phyloP scores from a whole-genome alignment of 2,329 filamentous ascomycete species.

The Penicillium psychrosexuale region DNA sequence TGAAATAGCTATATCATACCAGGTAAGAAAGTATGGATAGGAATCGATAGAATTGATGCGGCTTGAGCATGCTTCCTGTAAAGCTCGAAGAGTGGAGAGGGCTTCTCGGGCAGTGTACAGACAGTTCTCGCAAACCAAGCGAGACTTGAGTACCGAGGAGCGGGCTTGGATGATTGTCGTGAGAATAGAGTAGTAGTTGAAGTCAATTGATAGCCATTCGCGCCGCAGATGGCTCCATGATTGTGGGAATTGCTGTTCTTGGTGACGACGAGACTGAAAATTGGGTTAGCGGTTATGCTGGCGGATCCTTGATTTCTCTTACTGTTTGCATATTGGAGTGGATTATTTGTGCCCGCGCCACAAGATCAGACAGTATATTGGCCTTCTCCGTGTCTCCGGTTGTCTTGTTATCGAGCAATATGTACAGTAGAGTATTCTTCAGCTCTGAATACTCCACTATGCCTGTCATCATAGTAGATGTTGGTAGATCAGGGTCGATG shows the following conservation, averaged over 20 bases:
- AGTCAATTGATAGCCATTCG: conserved; percentile 23
- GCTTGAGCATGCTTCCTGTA: conserved; percentile 18
- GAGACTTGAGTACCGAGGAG: conserved; percentile 25
- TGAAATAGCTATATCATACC: conserved; percentile 4
- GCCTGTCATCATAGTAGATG: conserved; percentile 17
- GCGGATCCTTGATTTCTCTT: background rate
- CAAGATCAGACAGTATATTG: conserved; percentile 19
- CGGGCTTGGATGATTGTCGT: conserved; percentile 24
- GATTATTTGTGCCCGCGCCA: conserved; percentile 17
- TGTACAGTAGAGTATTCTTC: conserved; percentile 12
- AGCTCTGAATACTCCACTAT: conserved; percentile 19
- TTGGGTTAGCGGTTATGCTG: background rate
- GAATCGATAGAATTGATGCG: conserved; percentile 15
- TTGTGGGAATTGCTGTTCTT: conserved; percentile 14
- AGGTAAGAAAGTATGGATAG: conserved; percentile 24
- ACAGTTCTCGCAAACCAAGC: conserved; percentile 23
- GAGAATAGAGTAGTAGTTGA: conserved; percentile 23
- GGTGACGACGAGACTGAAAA: conserved; percentile 12
- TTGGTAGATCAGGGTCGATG: conserved; percentile 19
- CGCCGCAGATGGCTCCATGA: conserved; percentile 15
- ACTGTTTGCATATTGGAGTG: conserved; percentile 18
- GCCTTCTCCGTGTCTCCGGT: conserved; percentile 19
- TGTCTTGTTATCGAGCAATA: conserved; percentile 18
- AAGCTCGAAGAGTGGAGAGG: conserved; percentile 16
- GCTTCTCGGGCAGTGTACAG: conserved; percentile 22